Evolutionary conservation across 2,329 filamentous ascomycete genomes (phyloP), one percentile per base, ranked within the genome.

Genomic region (Cladosporium sphaerospermum): DNA sequence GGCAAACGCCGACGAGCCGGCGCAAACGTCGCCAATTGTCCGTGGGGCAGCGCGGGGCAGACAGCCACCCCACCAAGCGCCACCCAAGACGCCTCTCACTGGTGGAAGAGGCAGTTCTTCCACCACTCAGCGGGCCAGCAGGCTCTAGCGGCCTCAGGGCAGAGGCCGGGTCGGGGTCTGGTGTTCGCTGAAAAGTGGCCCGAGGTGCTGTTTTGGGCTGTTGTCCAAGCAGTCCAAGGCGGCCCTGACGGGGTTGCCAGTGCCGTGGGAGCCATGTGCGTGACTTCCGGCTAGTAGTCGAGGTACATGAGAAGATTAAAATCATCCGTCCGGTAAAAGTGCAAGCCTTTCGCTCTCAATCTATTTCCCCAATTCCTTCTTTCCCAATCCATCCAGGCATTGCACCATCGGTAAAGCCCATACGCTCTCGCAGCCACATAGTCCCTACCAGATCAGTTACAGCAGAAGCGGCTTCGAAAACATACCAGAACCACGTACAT

Each of bases 1-100:
- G 44, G 56, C 56, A 58, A 53, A 53, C 31, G 56, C 56, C 56
- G 56, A 58, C 49, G 36, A 45, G 49, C 50, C 56, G 56, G 56
- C 45, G 43, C 46, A 45, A 54, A 37, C 42, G 32, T 34, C 33
- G 34, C 39, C 39, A 49, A 40, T 50, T 43, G 44, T 52, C 42
- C 44, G 45, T 41, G 18, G 18, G 11, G n/a, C 16, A 33, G 19
- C 31, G 41, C 42, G 41, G 48, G 34, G 32, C 41, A 36, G 44
- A 46, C 43, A 9, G 34, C 36, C 32, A 52, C 52, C 52, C 43
- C 44, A 43, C 44, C 40, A 47, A 33, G 13, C 28, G 13, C 4
- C 18, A 31, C 10, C 8, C 31, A 36, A 28, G n/a, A 31, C 18
- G 6, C 53, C 10, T 19, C 1, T 53, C 10, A 58, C 52, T 57